Conservation (phyloP, 768 basidiomycete genomes). For the Kwoniella botswanensis region DNA sequence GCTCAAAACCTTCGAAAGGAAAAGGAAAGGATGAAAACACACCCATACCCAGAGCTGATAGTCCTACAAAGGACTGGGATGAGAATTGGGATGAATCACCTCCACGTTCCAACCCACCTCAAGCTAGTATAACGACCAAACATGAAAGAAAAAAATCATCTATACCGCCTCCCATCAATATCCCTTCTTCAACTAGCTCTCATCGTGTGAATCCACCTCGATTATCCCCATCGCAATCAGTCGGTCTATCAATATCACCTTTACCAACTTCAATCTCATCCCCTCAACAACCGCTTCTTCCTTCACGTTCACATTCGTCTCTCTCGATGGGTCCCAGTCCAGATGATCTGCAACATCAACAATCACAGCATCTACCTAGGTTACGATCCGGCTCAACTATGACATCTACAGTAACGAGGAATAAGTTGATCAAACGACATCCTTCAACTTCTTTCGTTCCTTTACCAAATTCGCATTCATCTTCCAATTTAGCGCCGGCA, state of each 20-base stretch:
- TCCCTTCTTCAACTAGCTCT: conserved; percentile 8
- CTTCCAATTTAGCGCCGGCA: conserved; percentile 3
- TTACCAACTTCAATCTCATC: conserved; percentile 19
- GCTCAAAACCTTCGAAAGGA: not conserved
- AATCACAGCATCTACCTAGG: conserved; percentile 8
- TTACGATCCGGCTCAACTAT: conserved; percentile 26
- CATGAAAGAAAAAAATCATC: conserved; percentile 16
- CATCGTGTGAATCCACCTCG: conserved; percentile 4
- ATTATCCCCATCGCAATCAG: conserved; percentile 14
- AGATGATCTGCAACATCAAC: not conserved
- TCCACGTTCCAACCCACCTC: conserved; percentile 10
- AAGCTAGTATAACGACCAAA: not conserved
- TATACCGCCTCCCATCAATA: conserved; percentile 26
- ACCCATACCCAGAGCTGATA: not conserved
- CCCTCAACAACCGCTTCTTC: conserved; percentile 17
- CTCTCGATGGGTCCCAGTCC: not conserved
- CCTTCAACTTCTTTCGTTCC: conserved; percentile 39
- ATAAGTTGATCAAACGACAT: conserved; percentile 41
- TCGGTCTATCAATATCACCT: conserved; percentile 5
- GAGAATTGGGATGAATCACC: conserved; percentile 41
- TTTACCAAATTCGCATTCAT: conserved; percentile 16
- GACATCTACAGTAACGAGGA: conserved; percentile 15
- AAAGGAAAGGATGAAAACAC: conserved; percentile 19
- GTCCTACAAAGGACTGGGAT: conserved; percentile 21
- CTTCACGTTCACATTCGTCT: conserved; percentile 14